Percentiles rank a stretch among this genome's conserved stretches.
Evolutionary conservation across 2,329 filamentous ascomycete species (phyloP).

Genomic region (Aspergillus intermedius): DNA sequence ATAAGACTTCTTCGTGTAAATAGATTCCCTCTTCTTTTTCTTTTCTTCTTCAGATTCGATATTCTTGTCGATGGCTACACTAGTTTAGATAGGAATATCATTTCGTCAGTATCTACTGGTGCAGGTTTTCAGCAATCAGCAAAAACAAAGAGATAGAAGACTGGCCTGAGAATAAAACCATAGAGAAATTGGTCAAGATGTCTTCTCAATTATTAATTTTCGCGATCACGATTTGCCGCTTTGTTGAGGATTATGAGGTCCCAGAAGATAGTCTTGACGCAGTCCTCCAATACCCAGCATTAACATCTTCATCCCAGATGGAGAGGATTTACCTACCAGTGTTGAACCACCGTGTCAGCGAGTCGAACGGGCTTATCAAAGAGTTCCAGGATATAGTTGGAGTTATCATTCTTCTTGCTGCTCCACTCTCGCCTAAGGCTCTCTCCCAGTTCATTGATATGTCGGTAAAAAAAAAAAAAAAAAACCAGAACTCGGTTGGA

Average conservation of each 20-base stretch:
- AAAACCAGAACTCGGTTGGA: slow-evolving; percentile 7
- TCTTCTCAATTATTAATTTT: slow-evolving; percentile 7
- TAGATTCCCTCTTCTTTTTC: no score
- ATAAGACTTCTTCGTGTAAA: no score
- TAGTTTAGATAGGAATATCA: no score
- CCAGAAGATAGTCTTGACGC: neutral
- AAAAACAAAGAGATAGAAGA: neutral
- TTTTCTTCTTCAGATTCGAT: no score
- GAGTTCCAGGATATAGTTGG: slow-evolving; percentile 19
- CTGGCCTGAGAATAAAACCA: neutral
- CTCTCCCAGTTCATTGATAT: no score
- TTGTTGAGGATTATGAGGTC: neutral
- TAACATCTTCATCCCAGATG: slow-evolving; percentile 9
- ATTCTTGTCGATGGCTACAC: no score
- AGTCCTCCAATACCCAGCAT: neutral
- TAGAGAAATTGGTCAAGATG: slow-evolving; percentile 1
- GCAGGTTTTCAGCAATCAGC: no score
- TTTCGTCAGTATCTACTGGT: no score
- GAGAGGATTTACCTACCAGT: slow-evolving; percentile 18
- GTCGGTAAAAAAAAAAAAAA: neutral
- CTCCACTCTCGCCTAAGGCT: slow-evolving; percentile 12
- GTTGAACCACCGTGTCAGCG: neutral
- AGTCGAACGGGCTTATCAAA: slow-evolving; percentile 6
- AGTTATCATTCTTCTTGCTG: slow-evolving; percentile 14
- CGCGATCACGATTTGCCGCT: slow-evolving; percentile 1